Evolutionary conservation across 768 basidiomycete genomes (phyloP), one percentile per base, ranked within the genome.

Genomic region (Russula lepida): DNA sequence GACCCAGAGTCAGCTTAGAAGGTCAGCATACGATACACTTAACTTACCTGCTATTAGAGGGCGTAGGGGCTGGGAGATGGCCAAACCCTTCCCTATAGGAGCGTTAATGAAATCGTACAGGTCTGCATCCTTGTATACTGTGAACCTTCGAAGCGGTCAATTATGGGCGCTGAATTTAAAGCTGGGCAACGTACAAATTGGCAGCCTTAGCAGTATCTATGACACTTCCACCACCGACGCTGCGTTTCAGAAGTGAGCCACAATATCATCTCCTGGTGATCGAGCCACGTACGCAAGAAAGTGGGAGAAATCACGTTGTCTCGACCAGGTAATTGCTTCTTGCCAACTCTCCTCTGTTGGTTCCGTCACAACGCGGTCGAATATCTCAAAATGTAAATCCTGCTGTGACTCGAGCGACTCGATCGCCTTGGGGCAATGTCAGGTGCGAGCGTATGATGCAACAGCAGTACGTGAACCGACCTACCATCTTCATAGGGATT

Each of bases 81-180:
- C 91, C 41, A 86, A 78, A 5, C 95, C 95, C 73, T 92, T 94
- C 46, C 95, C 95, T 56, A 98, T 78, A 0, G 95, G 95, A 1
- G 95, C 94, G 70, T 98, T 98, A 73, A 98, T 90, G 72, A 95
- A 98, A 71, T 98, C 95, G 76, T 94, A 88, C 11, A 98, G 76
- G 69, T 97, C 91, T 0, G 90, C 83, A 64, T 98, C 92, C 66
- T 88, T 88, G 78, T 98, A 98, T 12, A 91, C 90, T 0, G 89
- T 80, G 73, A 94, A 95, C 60, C 89, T 92, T 63, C 11, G 3
- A 23, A 70, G 44, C 64, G 56, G 7, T 51, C 7, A 57, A n/a
- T 17, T 17, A 51, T 8, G 21, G 59, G 47, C 8, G 35, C 21
- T 43, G 27, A 28, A 35, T n/a, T 19, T 39, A 13, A 49, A 35